These are phyloP conservation scores for Celoporthe dispersa DNA, from an alignment of 2,329 filamentous ascomycete species.

Conservation along the genomic window DNA sequence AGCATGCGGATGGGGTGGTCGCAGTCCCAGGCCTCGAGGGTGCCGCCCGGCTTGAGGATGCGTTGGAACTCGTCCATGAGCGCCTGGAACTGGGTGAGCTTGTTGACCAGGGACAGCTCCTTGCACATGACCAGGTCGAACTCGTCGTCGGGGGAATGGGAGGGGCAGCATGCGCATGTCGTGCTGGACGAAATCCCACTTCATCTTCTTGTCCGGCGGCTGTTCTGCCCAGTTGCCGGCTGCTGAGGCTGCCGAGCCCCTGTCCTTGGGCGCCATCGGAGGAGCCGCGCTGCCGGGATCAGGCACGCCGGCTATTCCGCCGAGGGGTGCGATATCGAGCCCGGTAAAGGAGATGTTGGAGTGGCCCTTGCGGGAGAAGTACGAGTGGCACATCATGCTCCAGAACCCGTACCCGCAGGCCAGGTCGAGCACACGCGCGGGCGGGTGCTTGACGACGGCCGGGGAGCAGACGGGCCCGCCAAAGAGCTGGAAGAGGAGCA, in stretches of 20 bases:
- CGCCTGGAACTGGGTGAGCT: slow-evolving; percentile 60
- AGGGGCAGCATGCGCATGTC: slow-evolving; percentile 77
- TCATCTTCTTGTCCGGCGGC: slow-evolving; percentile 69
- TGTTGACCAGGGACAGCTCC: slow-evolving; percentile 72
- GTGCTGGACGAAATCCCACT: slow-evolving; percentile 88
- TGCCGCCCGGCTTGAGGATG: slow-evolving; percentile 76
- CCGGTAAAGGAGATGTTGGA: slow-evolving; percentile 77
- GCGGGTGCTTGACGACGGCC: slow-evolving; percentile 67
- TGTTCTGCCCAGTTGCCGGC: slow-evolving; percentile 28
- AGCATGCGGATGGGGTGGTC: slow-evolving; percentile 85
- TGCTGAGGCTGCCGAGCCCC: slow-evolving; percentile 13
- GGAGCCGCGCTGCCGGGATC: slow-evolving; percentile 9
- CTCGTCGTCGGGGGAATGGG: slow-evolving; percentile 76
- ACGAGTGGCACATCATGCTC: slow-evolving; percentile 85
- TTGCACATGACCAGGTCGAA: slow-evolving; percentile 92
- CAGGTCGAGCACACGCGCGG: slow-evolving; percentile 79
- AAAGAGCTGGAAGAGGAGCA: slow-evolving; percentile 80
- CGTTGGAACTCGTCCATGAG: slow-evolving; percentile 76
- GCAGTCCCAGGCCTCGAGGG: slow-evolving; percentile 86
- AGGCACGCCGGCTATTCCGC: slow-evolving; percentile 29
- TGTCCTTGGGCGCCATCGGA: slow-evolving; percentile 13
- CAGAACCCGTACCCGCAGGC: slow-evolving; percentile 89
- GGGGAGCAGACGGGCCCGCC: slow-evolving; percentile 79
- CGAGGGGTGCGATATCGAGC: slow-evolving; percentile 74
- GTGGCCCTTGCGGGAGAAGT: slow-evolving; percentile 72